Evolutionary conservation across 2,329 filamentous ascomycete species (phyloP).

Genomic region (Paracoccidioides brasiliensis): DNA sequence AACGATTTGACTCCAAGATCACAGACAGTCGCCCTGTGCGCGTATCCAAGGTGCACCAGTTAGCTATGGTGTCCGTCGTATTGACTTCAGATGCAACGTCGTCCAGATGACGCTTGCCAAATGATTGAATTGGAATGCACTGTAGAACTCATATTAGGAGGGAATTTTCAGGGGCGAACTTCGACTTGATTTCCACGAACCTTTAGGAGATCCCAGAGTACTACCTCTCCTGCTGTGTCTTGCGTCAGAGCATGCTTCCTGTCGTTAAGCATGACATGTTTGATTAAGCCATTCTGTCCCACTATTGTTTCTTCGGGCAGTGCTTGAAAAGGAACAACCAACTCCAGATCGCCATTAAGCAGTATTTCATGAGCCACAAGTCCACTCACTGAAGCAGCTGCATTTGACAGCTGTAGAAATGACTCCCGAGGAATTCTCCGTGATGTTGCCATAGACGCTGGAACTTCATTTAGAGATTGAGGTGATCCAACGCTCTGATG

Average conservation of each 20-base stretch:
- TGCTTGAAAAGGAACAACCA: conserved; percentile 51
- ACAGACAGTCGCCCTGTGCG: conserved; percentile 85
- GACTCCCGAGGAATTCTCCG: conserved; percentile 63
- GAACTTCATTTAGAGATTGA: conserved; percentile 20
- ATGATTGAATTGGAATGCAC: conserved; percentile 81
- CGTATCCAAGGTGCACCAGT: conserved; percentile 93
- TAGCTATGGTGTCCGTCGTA: conserved; percentile 75
- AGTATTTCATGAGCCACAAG: conserved; percentile 19
- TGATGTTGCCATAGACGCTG: conserved; percentile 19
- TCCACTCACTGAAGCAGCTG: conserved; percentile 46
- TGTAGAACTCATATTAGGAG: conserved; percentile 25
- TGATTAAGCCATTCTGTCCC: conserved; percentile 88
- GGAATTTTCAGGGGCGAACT: background rate
- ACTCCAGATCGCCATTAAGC: conserved; percentile 35
- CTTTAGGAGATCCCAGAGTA: conserved; percentile 86
- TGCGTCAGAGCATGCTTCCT: conserved; percentile 76
- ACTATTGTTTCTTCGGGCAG: conserved; percentile 73
- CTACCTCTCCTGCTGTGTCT: conserved; percentile 87
- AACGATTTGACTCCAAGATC: conserved; percentile 83
- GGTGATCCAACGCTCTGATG: conserved; percentile 18
- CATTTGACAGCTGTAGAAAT: conserved; percentile 71
- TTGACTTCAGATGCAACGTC: conserved; percentile 82
- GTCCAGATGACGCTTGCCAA: conserved; percentile 85
- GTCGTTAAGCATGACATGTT: conserved; percentile 84
- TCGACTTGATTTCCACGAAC: conserved; percentile 33